Evolutionary conservation across 179 eudicot species (phyloP), one percentile per base, ranked within the genome.

Genomic region (Spinacia oleracea): DNA sequence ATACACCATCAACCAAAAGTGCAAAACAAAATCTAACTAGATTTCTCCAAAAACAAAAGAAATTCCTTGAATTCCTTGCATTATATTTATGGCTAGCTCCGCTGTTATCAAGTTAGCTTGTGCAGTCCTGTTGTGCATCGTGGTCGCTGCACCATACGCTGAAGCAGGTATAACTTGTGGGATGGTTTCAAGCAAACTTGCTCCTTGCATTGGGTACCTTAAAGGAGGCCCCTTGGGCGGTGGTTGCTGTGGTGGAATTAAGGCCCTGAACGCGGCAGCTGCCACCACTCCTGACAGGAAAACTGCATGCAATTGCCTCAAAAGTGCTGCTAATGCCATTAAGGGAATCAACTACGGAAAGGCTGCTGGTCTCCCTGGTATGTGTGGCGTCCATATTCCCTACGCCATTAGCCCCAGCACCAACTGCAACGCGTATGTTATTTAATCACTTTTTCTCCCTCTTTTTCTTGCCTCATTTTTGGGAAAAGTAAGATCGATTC

Each of bases 361-460:
- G 25, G 94, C 92, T 0, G 74, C 82, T 29, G 34, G 72, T 34
- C 88, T 91, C 31, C 92, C 94, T 20, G 48, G 77, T 9, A 71
- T 45, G 66, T 91, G 96, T 74, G 81, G 87, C 9, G 89, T 86
- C 69, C 62, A 14, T 10, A 29, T 91, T 43, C 83, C 90, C 23
- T 90, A 85, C 72, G 68, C 83, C 68, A 88, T 91, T 75, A 87
- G 89, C 89, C 88, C 90, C 67, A 59, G 9, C 75, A 81, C 80
- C 48, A 86, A 91, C 83, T 91, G 93, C 85, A 35, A 84, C 71
- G 87, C 75, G 95, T 89, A 83, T 21, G 63, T 70, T 15, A 23
- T 51, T n/a, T n/a, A n/a, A n/a, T n/a, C n/a, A n/a, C n/a, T n/a
- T n/a, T n/a, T n/a, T 68, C 20, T 4, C 50, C 4, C 15, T 20